Conservation (phyloP, 2,329 filamentous ascomycete genomes). For the Colletotrichum siamense region DNA sequence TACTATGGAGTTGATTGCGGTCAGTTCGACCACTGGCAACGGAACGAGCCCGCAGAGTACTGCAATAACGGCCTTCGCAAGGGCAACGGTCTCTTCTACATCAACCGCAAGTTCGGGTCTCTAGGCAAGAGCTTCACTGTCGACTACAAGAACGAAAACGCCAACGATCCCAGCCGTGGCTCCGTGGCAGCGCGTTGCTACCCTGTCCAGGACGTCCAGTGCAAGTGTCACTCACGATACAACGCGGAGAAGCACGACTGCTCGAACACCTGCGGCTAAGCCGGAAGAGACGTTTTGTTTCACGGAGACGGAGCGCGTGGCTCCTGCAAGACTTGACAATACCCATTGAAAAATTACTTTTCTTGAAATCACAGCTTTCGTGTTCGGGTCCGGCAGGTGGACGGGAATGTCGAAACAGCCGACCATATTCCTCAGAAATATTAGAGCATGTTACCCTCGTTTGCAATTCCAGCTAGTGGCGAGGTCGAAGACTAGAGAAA, state of each 20-base stretch:
- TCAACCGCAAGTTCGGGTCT: not conserved
- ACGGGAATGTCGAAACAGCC: not conserved
- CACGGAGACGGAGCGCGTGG: not conserved
- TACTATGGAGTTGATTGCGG: conserved; percentile 6
- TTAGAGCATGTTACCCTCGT: not conserved
- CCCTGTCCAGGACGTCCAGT: not conserved
- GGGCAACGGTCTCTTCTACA: not conserved
- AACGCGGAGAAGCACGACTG: not conserved
- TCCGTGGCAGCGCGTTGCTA: not conserved
- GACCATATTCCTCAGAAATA: not conserved
- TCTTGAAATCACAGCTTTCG: not conserved
- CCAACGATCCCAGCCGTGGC: not conserved
- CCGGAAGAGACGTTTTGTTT: not conserved
- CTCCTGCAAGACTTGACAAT: not conserved
- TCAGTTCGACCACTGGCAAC: not conserved
- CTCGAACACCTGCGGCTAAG: not conserved
- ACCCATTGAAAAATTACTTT: not conserved
- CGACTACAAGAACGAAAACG: not conserved
- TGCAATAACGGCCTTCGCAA: not conserved
- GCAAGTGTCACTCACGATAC: not conserved
- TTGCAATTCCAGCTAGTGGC: not conserved
- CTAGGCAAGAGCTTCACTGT: not conserved
- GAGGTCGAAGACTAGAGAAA: not conserved
- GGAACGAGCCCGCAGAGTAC: not conserved
- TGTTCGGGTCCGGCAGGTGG: not conserved